These are phyloP conservation scores for Carpinus fangiana DNA, from an alignment of 306 rosid genomes.

Conservation along the genomic window DNA sequence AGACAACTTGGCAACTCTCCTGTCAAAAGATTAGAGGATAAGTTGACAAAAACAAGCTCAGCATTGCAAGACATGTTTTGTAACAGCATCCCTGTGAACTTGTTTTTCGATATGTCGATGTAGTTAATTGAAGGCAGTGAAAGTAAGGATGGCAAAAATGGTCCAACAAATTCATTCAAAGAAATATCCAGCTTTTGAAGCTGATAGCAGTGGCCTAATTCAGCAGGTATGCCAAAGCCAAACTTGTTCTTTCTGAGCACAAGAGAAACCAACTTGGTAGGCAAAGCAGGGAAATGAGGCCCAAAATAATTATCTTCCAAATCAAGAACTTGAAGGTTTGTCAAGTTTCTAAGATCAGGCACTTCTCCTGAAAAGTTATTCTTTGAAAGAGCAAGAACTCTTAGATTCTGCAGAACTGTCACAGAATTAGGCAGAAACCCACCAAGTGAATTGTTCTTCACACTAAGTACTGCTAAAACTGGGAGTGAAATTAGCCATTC, in stretches of 20 bases:
- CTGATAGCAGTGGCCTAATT: constrained; percentile 49
- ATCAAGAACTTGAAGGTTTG: constrained; percentile 73
- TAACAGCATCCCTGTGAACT: constrained; percentile 69
- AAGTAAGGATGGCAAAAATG: constrained; percentile 57
- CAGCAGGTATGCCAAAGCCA: constrained; percentile 54
- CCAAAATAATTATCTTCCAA: constrained; percentile 71
- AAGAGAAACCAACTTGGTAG: constrained; percentile 56
- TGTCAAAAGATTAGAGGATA: constrained; percentile 79
- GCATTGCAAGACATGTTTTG: constrained; percentile 61
- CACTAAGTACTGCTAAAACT: constrained; percentile 66
- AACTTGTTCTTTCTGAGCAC: constrained; percentile 76
- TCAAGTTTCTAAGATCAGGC: constrained; percentile 62
- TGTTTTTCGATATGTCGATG: constrained; percentile 73
- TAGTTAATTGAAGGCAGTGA: constrained; percentile 72
- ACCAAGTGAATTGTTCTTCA: constrained; percentile 55
- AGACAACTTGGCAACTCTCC: constrained; percentile 78
- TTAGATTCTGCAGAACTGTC: constrained; percentile 41
- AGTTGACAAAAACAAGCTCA: constrained; percentile 66
- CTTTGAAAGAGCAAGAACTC: constrained; percentile 69
- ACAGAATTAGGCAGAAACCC: constrained; percentile 72
- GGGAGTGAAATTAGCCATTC: constrained; percentile 55
- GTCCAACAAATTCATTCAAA: constrained; percentile 72
- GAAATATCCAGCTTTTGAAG: constrained; percentile 86
- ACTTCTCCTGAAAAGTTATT: constrained; percentile 66
- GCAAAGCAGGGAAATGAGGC: constrained; percentile 71